Conservation (phyloP, 805 yeast genomes). For the Komagataella kurtzmanii region DNA sequence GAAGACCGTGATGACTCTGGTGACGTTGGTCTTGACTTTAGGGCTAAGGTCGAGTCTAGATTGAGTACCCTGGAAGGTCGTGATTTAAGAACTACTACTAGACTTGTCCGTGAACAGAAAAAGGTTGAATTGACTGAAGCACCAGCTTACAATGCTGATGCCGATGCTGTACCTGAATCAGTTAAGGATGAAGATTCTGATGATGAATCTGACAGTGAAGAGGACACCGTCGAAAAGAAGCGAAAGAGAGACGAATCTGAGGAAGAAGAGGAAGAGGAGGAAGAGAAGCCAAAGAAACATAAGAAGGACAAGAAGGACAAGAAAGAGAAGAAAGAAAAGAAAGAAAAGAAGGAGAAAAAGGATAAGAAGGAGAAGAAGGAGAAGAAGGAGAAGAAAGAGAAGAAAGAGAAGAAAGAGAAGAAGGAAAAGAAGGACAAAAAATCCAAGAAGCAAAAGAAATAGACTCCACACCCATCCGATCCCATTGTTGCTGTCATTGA, state of each 20-base stretch:
- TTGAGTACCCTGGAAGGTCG: constrained; percentile 93
- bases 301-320: constrained; percentile 12
- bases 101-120: constrained; percentile 68
- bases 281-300: constrained; percentile 12
- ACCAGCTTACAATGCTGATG: constrained; percentile 87
- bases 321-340: constrained; percentile 10
- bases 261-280: constrained; percentile 11
- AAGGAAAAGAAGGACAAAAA: constrained; percentile 3
- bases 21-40: constrained; percentile 80
- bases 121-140: constrained; percentile 81
- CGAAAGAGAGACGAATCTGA: constrained; percentile 16
- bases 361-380: constrained; percentile 9
- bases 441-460: constrained; percentile 2
- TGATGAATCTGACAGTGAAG: constrained; percentile 15
- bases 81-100: constrained; percentile 82
- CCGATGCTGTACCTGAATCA: constrained; percentile 49
- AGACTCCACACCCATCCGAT: background rate
- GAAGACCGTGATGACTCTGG: constrained; percentile 96
- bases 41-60: constrained; percentile 90
- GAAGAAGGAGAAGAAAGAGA: constrained; percentile 11
- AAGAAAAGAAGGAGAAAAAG: constrained; percentile 10
- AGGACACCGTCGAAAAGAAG: constrained; percentile 5
- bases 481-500: background rate
- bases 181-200: constrained; percentile 11
- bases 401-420: constrained; percentile 12